Evolutionary conservation across 2,329 filamentous ascomycete species (phyloP).

Genomic region (Mollisia scopiformis): DNA sequence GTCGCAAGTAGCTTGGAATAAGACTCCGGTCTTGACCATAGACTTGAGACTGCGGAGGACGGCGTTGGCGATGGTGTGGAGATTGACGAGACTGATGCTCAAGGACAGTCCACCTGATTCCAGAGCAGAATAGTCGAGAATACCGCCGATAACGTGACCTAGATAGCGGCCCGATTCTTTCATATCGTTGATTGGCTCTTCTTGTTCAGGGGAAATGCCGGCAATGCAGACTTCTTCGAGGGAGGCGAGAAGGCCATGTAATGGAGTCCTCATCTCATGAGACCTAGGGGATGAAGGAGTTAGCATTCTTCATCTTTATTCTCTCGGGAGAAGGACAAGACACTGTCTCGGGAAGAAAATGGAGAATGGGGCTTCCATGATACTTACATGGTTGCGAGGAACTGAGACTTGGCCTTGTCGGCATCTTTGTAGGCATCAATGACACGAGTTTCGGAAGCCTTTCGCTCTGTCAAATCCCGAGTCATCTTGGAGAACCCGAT

Average conservation of each 20-base stretch:
- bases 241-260: slow-evolving; percentile 66
- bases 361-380: too few species aligned
- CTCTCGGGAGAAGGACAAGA: too few species aligned
- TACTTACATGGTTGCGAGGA: slow-evolving; percentile 66
- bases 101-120: slow-evolving; percentile 63
- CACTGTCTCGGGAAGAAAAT: too few species aligned
- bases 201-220: slow-evolving; percentile 53
- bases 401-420: slow-evolving; percentile 64
- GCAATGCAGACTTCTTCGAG: slow-evolving; percentile 59
- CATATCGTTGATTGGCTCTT: slow-evolving; percentile 59
- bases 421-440: slow-evolving; percentile 63
- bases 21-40: slow-evolving; percentile 48
- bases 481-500: slow-evolving; percentile 63
- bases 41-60: slow-evolving; percentile 54
- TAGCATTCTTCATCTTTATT: too few species aligned
- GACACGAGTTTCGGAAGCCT: slow-evolving; percentile 55
- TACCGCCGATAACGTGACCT: slow-evolving; percentile 65
- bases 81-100: slow-evolving; percentile 41
- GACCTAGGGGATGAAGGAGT: too few species aligned
- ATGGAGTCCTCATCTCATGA: slow-evolving; percentile 66
- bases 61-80: slow-evolving; percentile 41
- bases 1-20: slow-evolving; percentile 47
- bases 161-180: slow-evolving; percentile 61
- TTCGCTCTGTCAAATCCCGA: slow-evolving; percentile 58
- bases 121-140: slow-evolving; percentile 68